Percentiles rank a stretch among this genome's conserved stretches.
Conservation (phyloP, 129 eudicot genomes). For the Helianthus tuberosus region DNA sequence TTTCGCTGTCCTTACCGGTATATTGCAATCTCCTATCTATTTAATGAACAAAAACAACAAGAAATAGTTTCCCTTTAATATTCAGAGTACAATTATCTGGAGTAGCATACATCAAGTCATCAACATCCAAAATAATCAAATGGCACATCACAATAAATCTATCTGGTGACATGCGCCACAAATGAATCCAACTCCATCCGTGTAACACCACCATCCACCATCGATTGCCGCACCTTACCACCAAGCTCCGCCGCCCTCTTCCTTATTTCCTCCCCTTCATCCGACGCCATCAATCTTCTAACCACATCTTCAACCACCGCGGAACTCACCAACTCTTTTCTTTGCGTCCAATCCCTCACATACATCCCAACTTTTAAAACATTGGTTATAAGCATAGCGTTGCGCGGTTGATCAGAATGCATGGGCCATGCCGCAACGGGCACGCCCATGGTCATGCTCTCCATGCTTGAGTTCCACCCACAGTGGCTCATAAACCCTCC, state of each 20-base stretch:
- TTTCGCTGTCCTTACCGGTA: too few relatives aligned
- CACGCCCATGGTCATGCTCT: conserved; percentile 49
- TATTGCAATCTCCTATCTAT: too few relatives aligned
- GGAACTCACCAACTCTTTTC: conserved; percentile 39
- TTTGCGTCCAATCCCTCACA: conserved; percentile 43
- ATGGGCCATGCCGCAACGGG: conserved; percentile 52
- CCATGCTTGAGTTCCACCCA: conserved; percentile 56
- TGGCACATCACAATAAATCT: background rate
- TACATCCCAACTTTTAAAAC: conserved; percentile 36
- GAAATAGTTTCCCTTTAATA: too few relatives aligned
- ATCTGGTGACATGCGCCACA: conserved; percentile 39
- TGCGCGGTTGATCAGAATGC: conserved; percentile 57
- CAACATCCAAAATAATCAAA: too few relatives aligned
- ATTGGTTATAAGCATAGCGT: conserved; percentile 34
- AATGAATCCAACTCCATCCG: conserved; percentile 46
- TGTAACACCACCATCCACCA: conserved; percentile 39
- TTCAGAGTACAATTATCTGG: too few relatives aligned
- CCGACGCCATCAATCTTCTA: conserved; percentile 41
- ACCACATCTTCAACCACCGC: conserved; percentile 35
- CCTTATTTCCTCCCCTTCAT: conserved; percentile 44
- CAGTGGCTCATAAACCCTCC: conserved; percentile 59
- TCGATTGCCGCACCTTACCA: conserved; percentile 28
- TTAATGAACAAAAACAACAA: too few relatives aligned
- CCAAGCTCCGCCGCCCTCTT: conserved; percentile 42
- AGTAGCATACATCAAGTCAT: background rate